A percentile compares a stretch with the other conserved stretches of the same genome.
Conservation (phyloP, 768 basidiomycete species). For the Cystobasidium ongulense region DNA sequence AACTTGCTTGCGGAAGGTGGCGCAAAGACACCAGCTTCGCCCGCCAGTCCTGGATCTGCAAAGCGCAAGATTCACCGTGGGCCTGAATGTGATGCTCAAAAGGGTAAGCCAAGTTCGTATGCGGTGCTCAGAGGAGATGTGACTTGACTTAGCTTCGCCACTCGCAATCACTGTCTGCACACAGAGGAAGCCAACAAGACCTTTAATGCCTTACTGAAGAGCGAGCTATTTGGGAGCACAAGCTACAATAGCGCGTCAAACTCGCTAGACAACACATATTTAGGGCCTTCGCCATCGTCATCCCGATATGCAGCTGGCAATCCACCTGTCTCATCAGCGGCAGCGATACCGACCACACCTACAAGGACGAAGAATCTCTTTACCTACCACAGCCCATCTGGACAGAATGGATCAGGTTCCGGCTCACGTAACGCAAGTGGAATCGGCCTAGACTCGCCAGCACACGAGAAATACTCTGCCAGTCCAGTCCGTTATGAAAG, state of each 20-base stretch:
- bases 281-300: conserved; percentile 42
- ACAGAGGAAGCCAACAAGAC: conserved; percentile 50
- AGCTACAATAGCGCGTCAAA: conserved; percentile 36
- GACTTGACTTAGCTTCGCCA: not conserved
- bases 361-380: conserved; percentile 37
- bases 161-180: not conserved
- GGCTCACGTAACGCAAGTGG: conserved; percentile 19
- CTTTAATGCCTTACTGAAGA: conserved; percentile 48
- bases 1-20: conserved; percentile 54
- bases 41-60: conserved; percentile 55
- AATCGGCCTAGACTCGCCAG: conserved; percentile 63
- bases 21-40: conserved; percentile 31
- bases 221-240: conserved; percentile 47
- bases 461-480: conserved; percentile 79
- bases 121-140: conserved; percentile 24
- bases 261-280: conserved; percentile 38
- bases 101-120: conserved; percentile 50
- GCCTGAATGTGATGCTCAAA: conserved; percentile 65
- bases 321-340: conserved; percentile 6
- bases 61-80: conserved; percentile 57
- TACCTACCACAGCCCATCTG: conserved; percentile 37
- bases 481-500: conserved; percentile 79
- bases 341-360: conserved; percentile 24
- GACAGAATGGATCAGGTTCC: conserved; percentile 30
- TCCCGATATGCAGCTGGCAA: conserved; percentile 26